Conservation (phyloP, 2,329 filamentous ascomycete species). For the Fusarium sp. region DNA sequence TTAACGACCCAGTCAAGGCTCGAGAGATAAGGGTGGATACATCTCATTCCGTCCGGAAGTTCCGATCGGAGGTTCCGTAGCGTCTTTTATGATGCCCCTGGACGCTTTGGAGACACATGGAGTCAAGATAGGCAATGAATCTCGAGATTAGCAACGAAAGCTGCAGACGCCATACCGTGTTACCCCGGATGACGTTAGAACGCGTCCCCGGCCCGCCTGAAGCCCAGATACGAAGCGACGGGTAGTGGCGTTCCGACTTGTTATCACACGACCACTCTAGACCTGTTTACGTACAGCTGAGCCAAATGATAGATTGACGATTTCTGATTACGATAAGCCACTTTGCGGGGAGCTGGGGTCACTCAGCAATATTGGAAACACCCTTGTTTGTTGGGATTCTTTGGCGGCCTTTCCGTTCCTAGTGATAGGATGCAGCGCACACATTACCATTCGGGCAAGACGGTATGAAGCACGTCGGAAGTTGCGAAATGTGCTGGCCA, state of each 20-base stretch:
- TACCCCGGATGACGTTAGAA: not conserved
- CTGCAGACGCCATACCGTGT: not conserved
- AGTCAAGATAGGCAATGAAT: not conserved
- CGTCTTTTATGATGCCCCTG: not conserved
- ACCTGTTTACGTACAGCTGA: not conserved
- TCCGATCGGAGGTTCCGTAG: constrained; percentile 27
- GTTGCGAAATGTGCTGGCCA: not conserved
- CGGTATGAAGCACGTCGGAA: not conserved
- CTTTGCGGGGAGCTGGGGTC: not conserved
- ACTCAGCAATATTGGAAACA: not conserved
- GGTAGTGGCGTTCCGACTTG: not conserved
- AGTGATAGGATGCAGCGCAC: not conserved
- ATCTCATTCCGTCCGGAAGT: constrained; percentile 13
- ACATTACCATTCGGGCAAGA: not conserved
- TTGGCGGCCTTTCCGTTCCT: not conserved
- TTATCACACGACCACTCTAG: not conserved
- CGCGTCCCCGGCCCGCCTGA: not conserved
- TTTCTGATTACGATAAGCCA: not conserved
- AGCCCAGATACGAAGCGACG: not conserved
- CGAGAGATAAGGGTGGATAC: not conserved
- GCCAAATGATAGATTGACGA: not conserved
- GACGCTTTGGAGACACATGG: not conserved
- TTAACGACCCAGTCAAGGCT: not conserved
- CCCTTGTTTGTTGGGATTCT: not conserved
- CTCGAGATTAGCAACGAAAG: not conserved